Percentiles rank a stretch among this genome's conserved stretches.
phyloP scores from a whole-genome alignment of 2,329 filamentous ascomycete genomes.

The Stachybotrys elegans region DNA sequence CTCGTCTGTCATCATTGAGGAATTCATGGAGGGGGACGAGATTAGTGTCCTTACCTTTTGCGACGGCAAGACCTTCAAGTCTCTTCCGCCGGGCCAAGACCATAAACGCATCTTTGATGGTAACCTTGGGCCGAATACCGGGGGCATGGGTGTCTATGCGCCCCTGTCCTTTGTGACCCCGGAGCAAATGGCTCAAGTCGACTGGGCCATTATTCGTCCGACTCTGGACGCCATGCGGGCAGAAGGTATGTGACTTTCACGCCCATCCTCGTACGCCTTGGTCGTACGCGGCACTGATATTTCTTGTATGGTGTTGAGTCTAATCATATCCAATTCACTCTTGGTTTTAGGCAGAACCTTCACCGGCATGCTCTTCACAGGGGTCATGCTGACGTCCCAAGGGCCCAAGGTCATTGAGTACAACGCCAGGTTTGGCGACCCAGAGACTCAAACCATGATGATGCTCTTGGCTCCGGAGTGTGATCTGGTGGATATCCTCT shows the following conservation, averaged over 20 bases:
- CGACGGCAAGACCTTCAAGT: constrained; percentile 59
- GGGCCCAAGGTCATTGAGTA: constrained; percentile 82
- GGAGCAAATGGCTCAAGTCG: constrained; percentile 51
- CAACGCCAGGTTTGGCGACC: constrained; percentile 85
- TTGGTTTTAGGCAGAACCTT: constrained; percentile 43
- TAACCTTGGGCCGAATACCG: constrained; percentile 66
- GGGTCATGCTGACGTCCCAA: constrained; percentile 73
- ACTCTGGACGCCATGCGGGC: constrained; percentile 57
- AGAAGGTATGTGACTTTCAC: constrained; percentile 36
- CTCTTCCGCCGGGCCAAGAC: constrained; percentile 67
- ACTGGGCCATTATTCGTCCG: constrained; percentile 55
- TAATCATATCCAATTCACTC: no score
- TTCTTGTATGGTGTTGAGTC: no score
- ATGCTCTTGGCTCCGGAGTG: constrained; percentile 68
- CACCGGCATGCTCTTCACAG: constrained; percentile 70
- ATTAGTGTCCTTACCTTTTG: constrained; percentile 64
- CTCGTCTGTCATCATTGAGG: constrained; percentile 67
- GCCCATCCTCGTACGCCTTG: constrained; percentile 1
- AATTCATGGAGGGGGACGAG: constrained; percentile 65
- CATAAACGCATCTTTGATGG: constrained; percentile 67
- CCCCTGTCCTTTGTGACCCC: constrained; percentile 51
- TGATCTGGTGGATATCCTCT: constrained; percentile 79
- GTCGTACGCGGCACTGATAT: no score
- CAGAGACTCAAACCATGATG: constrained; percentile 78
- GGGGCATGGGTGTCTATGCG: constrained; percentile 72